Evolutionary conservation across 2,329 filamentous ascomycete genomes (phyloP).

Genomic region (Penicillium expansum): DNA sequence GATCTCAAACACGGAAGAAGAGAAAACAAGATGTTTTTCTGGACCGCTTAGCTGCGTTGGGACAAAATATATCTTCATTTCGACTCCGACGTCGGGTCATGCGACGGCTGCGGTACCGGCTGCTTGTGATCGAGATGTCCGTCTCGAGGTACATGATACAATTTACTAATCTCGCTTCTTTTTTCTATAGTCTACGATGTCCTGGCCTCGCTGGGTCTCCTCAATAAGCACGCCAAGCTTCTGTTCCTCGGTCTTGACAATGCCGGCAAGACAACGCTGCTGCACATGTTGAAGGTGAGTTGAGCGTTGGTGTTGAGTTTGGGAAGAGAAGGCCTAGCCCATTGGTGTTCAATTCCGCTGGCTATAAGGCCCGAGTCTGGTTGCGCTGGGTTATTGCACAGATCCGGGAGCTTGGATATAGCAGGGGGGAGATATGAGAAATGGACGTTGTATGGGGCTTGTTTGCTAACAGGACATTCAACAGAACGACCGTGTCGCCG

Average conservation of each 20-base stretch:
- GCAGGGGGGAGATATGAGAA: background rate
- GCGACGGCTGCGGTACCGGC: slow-evolving; percentile 6
- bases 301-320: background rate
- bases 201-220: slow-evolving; percentile 78
- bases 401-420: background rate
- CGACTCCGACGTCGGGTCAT: background rate
- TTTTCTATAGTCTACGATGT: slow-evolving; percentile 73
- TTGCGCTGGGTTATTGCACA: background rate
- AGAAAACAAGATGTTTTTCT: background rate
- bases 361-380: background rate
- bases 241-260: slow-evolving; percentile 92
- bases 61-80: background rate
- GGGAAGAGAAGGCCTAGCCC: background rate
- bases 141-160: background rate
- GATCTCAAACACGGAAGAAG: background rate
- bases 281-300: slow-evolving; percentile 92
- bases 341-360: background rate
- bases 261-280: slow-evolving; percentile 87
- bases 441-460: background rate
- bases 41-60: background rate
- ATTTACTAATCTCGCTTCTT: slow-evolving; percentile 11
- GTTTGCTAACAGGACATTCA: slow-evolving; percentile 1
- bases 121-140: slow-evolving; percentile 10
- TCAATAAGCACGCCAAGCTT: slow-evolving; percentile 96
- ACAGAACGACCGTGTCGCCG: slow-evolving; percentile 88